Conservation (phyloP, 768 basidiomycete genomes). For the Agaricus bisporus region DNA sequence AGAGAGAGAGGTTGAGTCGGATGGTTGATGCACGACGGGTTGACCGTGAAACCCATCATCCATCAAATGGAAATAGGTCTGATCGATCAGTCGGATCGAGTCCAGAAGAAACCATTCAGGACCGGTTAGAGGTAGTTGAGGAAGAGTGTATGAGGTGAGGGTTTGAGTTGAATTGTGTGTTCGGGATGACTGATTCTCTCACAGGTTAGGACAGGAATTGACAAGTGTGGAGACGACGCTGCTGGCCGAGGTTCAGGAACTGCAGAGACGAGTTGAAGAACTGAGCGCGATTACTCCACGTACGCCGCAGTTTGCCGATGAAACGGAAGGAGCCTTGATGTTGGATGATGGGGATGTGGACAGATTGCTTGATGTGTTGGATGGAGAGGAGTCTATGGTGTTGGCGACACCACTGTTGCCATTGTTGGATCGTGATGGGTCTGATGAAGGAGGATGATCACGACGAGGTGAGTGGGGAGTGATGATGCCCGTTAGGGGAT, state of each 20-base stretch:
- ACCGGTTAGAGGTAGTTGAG: slow-evolving; percentile 20
- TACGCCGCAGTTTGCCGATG: not conserved
- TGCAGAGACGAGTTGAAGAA: slow-evolving; percentile 7
- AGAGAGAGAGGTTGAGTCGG: slow-evolving; percentile 20
- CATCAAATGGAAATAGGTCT: not conserved
- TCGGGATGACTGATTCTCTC: too few species aligned
- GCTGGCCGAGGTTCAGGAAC: slow-evolving; percentile 21
- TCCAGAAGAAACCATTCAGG: not conserved
- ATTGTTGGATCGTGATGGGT: slow-evolving; percentile 10
- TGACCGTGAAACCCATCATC: not conserved
- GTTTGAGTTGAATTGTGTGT: too few species aligned
- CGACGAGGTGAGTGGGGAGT: too few species aligned
- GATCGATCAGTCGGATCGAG: not conserved
- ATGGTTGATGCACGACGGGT: not conserved
- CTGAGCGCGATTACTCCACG: not conserved
- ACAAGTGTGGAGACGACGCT: slow-evolving; percentile 21
- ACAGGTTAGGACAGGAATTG: slow-evolving; percentile 27
- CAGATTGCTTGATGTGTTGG: slow-evolving; percentile 25
- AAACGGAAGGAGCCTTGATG: not conserved
- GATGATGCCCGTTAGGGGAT: too few species aligned
- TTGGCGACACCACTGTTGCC: slow-evolving; percentile 45
- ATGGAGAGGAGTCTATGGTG: slow-evolving; percentile 43
- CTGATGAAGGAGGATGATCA: not conserved
- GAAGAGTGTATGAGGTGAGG: slow-evolving; percentile 30
- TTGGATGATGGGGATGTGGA: slow-evolving; percentile 3